Evolutionary conservation across 2,329 filamentous ascomycete genomes (phyloP).

Genomic region (Cladosporium sp.): DNA sequence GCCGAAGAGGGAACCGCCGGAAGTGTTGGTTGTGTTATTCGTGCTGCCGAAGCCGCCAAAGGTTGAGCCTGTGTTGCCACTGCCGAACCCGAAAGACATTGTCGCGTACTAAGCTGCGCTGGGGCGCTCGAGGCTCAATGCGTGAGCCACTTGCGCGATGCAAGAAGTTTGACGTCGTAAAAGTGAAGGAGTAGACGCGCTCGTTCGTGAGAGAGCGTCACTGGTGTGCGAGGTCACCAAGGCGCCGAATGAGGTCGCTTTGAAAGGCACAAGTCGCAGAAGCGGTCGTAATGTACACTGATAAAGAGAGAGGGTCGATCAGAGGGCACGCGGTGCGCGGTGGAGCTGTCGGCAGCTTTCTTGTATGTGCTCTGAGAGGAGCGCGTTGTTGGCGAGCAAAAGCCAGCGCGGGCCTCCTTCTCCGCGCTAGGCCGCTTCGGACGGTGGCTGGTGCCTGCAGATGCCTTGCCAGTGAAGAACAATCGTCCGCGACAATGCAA

Average conservation of each 20-base stretch:
- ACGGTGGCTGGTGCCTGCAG: background rate
- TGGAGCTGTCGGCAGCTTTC: slow-evolving; percentile 7
- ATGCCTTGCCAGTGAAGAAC: background rate
- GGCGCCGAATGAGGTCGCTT: background rate
- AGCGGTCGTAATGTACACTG: slow-evolving; percentile 6
- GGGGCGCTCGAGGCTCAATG: background rate
- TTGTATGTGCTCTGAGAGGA: background rate
- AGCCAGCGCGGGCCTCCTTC: slow-evolving; percentile 2
- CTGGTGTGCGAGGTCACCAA: background rate
- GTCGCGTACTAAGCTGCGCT: background rate
- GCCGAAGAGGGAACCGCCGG: slow-evolving; percentile 31
- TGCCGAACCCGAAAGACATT: slow-evolving; percentile 27
- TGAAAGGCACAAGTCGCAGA: background rate
- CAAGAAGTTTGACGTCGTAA: background rate
- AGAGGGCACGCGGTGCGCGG: background rate
- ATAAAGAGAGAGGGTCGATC: background rate
- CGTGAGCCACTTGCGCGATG: slow-evolving; percentile 2
- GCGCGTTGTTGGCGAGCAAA: slow-evolving; percentile 9
- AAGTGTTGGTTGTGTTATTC: slow-evolving; percentile 18
- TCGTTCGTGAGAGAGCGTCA: slow-evolving; percentile 3
- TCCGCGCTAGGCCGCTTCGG: background rate
- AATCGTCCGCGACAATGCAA: background rate
- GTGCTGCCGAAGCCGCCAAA: slow-evolving; percentile 20
- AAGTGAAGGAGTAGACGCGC: slow-evolving; percentile 3
- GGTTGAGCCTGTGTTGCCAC: slow-evolving; percentile 30